Percentiles rank a stretch among this genome's conserved stretches.
phyloP scores from a whole-genome alignment of 2,329 filamentous ascomycete genomes.

The Verticillium isaacii region DNA sequence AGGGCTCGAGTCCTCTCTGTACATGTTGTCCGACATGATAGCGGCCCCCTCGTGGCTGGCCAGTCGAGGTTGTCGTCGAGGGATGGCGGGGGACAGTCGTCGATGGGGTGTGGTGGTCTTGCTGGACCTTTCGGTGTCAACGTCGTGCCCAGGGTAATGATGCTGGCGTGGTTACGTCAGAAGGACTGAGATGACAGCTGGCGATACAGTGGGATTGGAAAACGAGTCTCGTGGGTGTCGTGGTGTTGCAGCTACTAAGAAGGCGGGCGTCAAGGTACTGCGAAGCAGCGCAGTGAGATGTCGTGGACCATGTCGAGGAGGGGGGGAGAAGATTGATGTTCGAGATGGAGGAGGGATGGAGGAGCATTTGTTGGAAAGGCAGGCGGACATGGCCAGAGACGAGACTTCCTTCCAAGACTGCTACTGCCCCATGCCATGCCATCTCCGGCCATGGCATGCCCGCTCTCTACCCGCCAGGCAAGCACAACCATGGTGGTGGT shows the following conservation, averaged over 20 bases:
- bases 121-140: neutral
- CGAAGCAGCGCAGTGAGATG: neutral
- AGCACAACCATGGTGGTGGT: neutral
- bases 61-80: neutral
- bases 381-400: neutral
- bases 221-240: neutral
- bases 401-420: neutral
- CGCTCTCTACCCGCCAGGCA: neutral
- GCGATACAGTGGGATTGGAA: no score
- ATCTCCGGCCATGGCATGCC: neutral
- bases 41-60: neutral
- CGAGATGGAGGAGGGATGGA: neutral
- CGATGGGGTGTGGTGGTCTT: neutral
- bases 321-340: neutral
- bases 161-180: neutral
- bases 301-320: neutral
- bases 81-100: neutral
- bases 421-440: neutral
- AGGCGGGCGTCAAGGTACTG: neutral
- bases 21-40: slow-evolving; percentile 8
- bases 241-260: neutral
- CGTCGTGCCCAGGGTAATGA: neutral
- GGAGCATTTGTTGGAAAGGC: neutral
- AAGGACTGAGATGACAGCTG: neutral
- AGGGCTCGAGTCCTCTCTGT: neutral